These are phyloP conservation scores for Corylus heterophylla DNA, from an alignment of 306 rosid species.

Conservation along the genomic window DNA sequence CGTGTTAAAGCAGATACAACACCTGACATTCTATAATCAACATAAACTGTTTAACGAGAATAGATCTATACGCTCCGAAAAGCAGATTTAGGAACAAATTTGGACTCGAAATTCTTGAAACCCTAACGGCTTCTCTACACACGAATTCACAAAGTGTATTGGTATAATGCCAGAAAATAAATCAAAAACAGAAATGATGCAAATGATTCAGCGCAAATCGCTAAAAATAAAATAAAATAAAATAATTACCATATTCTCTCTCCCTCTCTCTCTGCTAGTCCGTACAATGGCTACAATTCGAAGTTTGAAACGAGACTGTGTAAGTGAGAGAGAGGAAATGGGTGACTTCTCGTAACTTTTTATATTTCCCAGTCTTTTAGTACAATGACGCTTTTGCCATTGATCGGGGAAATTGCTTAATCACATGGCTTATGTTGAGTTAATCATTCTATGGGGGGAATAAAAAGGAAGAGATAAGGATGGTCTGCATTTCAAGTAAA, in stretches of 20 bases:
- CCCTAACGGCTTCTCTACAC: conserved; percentile 39
- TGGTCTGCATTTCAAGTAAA: too few relatives aligned
- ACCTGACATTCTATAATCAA: background rate
- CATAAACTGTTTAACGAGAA: background rate
- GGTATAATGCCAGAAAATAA: background rate
- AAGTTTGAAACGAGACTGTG: background rate
- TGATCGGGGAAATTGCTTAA: background rate
- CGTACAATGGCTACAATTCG: background rate
- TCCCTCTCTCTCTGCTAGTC: background rate
- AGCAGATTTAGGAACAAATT: conserved; percentile 1
- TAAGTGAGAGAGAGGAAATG: background rate
- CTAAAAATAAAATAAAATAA: too few relatives aligned
- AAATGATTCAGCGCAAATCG: background rate
- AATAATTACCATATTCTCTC: background rate
- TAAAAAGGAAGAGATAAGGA: too few relatives aligned
- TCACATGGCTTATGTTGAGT: background rate
- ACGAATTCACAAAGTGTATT: background rate
- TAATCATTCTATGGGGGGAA: too few relatives aligned
- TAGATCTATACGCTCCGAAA: background rate
- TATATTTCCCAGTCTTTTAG: background rate
- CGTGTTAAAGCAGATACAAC: background rate
- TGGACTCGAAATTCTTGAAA: conserved; percentile 21
- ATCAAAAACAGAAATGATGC: background rate
- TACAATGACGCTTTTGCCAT: background rate
- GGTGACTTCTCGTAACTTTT: background rate